Percentiles rank a stretch among this genome's conserved stretches.
Evolutionary conservation across 345 rosid genomes (phyloP).

Genomic region (Carallia brachiata): DNA sequence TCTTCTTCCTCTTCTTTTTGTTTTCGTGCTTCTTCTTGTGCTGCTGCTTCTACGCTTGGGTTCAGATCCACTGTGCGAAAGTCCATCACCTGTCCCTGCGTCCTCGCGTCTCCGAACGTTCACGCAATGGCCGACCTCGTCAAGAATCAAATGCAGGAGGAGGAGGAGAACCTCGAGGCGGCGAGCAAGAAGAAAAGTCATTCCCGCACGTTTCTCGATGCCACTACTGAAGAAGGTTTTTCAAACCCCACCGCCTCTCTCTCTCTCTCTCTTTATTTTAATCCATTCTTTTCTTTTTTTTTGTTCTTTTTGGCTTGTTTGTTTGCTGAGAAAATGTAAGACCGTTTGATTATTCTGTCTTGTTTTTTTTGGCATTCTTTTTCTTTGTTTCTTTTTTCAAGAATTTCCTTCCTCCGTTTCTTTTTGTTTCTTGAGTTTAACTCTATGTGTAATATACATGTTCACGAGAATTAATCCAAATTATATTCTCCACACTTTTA

Average conservation of each 20-base stretch:
- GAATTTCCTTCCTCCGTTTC: background rate
- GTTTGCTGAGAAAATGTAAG: background rate
- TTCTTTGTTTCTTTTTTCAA: background rate
- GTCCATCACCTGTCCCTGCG: conserved; percentile 32
- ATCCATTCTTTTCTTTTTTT: background rate
- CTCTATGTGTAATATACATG: background rate
- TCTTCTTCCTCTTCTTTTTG: conserved; percentile 1
- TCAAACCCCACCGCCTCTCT: too few species aligned
- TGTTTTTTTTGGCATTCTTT: background rate
- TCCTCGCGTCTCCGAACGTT: conserved; percentile 26
- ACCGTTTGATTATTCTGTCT: background rate
- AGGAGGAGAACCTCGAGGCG: background rate
- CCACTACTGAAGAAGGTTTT: conserved; percentile 67
- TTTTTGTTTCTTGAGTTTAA: background rate
- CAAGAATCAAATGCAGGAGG: conserved; percentile 45
- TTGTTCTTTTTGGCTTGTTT: conserved; percentile 9
- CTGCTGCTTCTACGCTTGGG: conserved; percentile 16
- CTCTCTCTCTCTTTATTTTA: too few species aligned
- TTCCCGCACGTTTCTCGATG: conserved; percentile 71
- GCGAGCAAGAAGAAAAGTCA: conserved; percentile 29
- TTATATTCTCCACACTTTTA: too few species aligned
- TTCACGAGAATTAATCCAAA: too few species aligned
- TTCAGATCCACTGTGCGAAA: conserved; percentile 34
- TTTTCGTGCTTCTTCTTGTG: too few species aligned
- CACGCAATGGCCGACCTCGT: conserved; percentile 66